Evolutionary conservation across 2,329 filamentous ascomycete species (phyloP).

Genomic region (Diaporthe amygdali): DNA sequence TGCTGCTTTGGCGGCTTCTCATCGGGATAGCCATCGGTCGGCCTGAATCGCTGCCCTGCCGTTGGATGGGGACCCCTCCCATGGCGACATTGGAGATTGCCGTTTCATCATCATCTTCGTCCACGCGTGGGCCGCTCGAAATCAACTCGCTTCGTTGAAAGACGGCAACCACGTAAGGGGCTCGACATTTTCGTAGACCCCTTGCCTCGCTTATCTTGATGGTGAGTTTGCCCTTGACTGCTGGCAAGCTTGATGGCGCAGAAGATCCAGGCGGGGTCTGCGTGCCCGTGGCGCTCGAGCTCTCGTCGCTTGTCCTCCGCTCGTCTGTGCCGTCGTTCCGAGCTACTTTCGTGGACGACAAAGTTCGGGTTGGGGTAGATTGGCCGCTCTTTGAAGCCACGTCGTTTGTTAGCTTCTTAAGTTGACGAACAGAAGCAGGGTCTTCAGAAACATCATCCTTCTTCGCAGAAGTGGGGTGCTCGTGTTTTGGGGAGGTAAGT

Average conservation of each 20-base stretch:
- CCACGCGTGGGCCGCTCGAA: conserved; percentile 77
- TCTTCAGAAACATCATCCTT: conserved; percentile 48
- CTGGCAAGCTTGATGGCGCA: conserved; percentile 65
- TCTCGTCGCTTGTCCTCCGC: conserved; percentile 44
- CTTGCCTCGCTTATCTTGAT: conserved; percentile 89
- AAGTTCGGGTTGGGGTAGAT: conserved; percentile 85
- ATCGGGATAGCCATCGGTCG: conserved; percentile 93
- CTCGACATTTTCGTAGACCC: conserved; percentile 79
- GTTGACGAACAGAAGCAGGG: conserved; percentile 70
- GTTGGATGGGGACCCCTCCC: conserved; percentile 59
- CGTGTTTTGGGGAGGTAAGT: conserved; percentile 55
- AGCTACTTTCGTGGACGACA: conserved; percentile 68
- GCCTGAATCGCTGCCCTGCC: conserved; percentile 81
- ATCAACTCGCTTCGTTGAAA: conserved; percentile 98
- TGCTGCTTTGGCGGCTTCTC: conserved; percentile 95
- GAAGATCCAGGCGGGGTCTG: conserved; percentile 54
- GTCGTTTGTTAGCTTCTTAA: conserved; percentile 90
- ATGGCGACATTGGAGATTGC: conserved; percentile 46
- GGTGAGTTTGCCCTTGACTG: conserved; percentile 84
- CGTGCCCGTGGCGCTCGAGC: conserved; percentile 54
- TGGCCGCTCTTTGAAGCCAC: conserved; percentile 86
- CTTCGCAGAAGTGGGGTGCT: conserved; percentile 42
- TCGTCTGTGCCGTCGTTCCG: conserved; percentile 49
- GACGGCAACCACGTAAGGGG: conserved; percentile 95
- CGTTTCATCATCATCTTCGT: conserved; percentile 61